Percentiles rank a stretch among this genome's conserved stretches.
These are phyloP conservation scores for Chrysoporthe austroafricana DNA, from an alignment of 2,329 filamentous ascomycete species.

Conservation along the genomic window DNA sequence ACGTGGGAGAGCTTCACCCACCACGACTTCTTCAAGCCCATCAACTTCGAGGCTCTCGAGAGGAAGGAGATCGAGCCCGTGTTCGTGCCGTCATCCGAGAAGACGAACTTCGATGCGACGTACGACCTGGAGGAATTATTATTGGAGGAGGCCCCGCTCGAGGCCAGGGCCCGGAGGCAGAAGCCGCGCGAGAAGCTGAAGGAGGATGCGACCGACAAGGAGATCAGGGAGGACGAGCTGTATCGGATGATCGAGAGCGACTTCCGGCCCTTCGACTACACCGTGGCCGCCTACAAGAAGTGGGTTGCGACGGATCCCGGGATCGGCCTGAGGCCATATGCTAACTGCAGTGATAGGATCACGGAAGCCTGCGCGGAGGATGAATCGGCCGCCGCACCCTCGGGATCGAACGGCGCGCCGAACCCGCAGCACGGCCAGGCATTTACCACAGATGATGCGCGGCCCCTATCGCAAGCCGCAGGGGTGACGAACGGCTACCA, in stretches of 20 bases:
- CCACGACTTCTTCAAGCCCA: conserved; percentile 84
- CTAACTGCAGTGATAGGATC: conserved; percentile 32
- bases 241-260: conserved; percentile 93
- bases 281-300: conserved; percentile 76
- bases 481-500: conserved; percentile 32
- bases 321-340: not conserved
- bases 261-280: conserved; percentile 96
- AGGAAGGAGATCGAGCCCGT: conserved; percentile 87
- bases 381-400: conserved; percentile 16
- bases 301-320: conserved; percentile 44
- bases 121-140: conserved; percentile 95
- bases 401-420: conserved; percentile 20
- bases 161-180: conserved; percentile 88
- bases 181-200: conserved; percentile 91
- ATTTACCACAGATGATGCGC: conserved; percentile 56
- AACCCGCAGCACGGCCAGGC: conserved; percentile 45
- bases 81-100: conserved; percentile 91
- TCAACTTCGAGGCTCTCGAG: conserved; percentile 85
- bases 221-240: conserved; percentile 91
- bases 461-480: conserved; percentile 41
- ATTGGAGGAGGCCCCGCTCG: conserved; percentile 90
- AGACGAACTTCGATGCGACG: conserved; percentile 98
- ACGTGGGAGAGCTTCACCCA: conserved; percentile 84
- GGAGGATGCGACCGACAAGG: conserved; percentile 91
- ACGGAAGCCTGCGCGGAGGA: conserved; percentile 29